Percentiles rank a stretch among this genome's conserved stretches.
Conservation (phyloP, 768 basidiomycete species). For the Candolleomyces aberdarensis region DNA sequence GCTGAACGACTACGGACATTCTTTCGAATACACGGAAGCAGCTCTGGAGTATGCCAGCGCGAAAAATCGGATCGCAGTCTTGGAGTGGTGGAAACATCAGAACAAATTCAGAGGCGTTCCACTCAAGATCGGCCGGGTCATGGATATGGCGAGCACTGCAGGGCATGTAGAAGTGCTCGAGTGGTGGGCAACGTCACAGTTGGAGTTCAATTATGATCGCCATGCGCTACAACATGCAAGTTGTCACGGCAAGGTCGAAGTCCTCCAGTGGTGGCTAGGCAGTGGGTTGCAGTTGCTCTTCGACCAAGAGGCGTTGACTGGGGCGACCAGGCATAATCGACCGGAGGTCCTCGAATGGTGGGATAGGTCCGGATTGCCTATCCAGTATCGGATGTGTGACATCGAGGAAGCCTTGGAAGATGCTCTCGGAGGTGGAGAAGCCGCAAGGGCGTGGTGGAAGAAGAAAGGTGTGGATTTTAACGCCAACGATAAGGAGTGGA, state of each 20-base stretch:
- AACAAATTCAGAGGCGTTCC: slow-evolving; percentile 45
- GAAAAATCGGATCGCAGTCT: slow-evolving; percentile 70
- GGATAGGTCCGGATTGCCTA: slow-evolving; percentile 72
- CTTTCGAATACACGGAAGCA: slow-evolving; percentile 74
- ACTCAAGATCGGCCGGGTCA: slow-evolving; percentile 79
- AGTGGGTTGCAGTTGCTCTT: slow-evolving; percentile 76
- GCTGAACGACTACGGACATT: slow-evolving; percentile 53
- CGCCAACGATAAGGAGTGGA: slow-evolving; percentile 85
- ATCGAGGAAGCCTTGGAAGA: slow-evolving; percentile 91
- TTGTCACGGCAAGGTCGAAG: slow-evolving; percentile 75
- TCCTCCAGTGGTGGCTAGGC: slow-evolving; percentile 80
- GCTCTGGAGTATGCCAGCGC: slow-evolving; percentile 78
- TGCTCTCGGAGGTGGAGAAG: slow-evolving; percentile 75
- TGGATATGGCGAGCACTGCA: slow-evolving; percentile 82
- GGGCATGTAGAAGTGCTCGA: slow-evolving; percentile 74
- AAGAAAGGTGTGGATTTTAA: slow-evolving; percentile 79
- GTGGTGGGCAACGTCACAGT: slow-evolving; percentile 81
- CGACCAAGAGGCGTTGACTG: slow-evolving; percentile 75
- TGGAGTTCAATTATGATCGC: slow-evolving; percentile 77
- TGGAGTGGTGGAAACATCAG: slow-evolving; percentile 82
- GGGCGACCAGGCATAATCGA: slow-evolving; percentile 79
- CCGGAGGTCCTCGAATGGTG: slow-evolving; percentile 88
- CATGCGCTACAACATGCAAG: slow-evolving; percentile 77
- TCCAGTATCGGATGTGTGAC: slow-evolving; percentile 89
- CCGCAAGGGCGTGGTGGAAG: slow-evolving; percentile 78